Evolutionary conservation across 441 rosid genomes (phyloP).

Genomic region (Melastoma candidum): DNA sequence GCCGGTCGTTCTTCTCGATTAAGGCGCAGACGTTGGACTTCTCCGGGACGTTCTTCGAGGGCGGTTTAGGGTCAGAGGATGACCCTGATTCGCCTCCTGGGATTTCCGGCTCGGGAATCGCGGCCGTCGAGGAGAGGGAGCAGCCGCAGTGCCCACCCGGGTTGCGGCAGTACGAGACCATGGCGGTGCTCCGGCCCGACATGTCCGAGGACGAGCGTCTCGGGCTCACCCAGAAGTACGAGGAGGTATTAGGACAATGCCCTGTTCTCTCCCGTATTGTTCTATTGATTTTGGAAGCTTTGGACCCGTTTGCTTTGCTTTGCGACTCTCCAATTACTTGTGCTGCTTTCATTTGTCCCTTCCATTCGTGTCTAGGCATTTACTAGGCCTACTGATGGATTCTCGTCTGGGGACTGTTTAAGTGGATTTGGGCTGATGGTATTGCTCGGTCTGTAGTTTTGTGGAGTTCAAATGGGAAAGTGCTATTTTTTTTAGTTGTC

Average conservation of each 20-base stretch:
- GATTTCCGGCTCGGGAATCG: conserved; percentile 17
- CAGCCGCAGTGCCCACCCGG: conserved; percentile 84
- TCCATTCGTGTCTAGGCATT: too few species aligned
- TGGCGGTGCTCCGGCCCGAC: conserved; percentile 75
- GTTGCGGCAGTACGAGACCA: conserved; percentile 66
- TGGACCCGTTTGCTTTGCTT: neutral
- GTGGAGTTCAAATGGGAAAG: too few species aligned
- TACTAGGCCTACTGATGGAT: neutral
- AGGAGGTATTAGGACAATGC: conserved; percentile 43
- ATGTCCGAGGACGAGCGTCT: conserved; percentile 87
- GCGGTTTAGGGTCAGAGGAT: conserved; percentile 64
- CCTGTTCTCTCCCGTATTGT: neutral
- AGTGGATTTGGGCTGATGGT: too few species aligned
- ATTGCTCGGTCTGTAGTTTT: too few species aligned
- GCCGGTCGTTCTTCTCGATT: conserved; percentile 6
- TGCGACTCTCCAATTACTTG: conserved; percentile 1
- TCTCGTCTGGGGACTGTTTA: neutral
- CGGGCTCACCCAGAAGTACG: conserved; percentile 75
- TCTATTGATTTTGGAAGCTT: too few species aligned
- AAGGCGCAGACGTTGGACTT: conserved; percentile 65
- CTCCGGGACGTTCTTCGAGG: conserved; percentile 68
- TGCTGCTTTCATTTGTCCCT: too few species aligned
- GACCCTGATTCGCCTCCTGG: conserved; percentile 43
- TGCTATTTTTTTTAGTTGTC: too few species aligned
- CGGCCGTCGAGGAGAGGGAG: conserved; percentile 64